A percentile compares a stretch with the other conserved stretches of the same genome.
Evolutionary conservation across 2,329 filamentous ascomycete species (phyloP).

Genomic region (Aspergillus ruber): DNA sequence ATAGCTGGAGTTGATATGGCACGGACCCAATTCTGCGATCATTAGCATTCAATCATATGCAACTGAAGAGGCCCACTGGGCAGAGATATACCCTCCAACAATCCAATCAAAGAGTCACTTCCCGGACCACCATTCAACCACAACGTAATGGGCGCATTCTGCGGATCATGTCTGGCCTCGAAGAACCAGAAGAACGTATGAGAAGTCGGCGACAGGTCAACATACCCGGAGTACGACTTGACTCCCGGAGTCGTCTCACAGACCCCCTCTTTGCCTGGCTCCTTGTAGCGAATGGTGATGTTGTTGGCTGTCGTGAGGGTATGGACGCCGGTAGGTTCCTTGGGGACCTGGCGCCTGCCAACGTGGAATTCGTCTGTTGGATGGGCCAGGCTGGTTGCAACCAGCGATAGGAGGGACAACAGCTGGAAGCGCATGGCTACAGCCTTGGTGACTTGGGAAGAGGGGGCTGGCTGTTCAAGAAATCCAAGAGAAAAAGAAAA

Average conservation of each 20-base stretch:
- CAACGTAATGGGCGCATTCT: slow-evolving; percentile 36
- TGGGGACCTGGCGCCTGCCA: slow-evolving; percentile 27
- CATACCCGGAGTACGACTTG: slow-evolving; percentile 52
- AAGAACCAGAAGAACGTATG: slow-evolving; percentile 54
- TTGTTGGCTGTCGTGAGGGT: slow-evolving; percentile 36
- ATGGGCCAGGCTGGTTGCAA: slow-evolving; percentile 7
- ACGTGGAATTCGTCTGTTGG: slow-evolving; percentile 4
- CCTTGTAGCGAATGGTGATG: slow-evolving; percentile 53
- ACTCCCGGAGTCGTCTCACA: slow-evolving; percentile 52
- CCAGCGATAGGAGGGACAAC: slow-evolving; percentile 16
- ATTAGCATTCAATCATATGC: not conserved
- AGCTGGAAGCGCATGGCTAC: not conserved
- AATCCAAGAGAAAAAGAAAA: no score
- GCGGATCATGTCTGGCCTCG: slow-evolving; percentile 47
- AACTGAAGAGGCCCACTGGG: not conserved
- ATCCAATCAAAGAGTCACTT: slow-evolving; percentile 36
- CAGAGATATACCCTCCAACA: slow-evolving; percentile 30
- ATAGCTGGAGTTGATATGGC: slow-evolving; percentile 39
- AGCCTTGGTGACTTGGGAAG: no score
- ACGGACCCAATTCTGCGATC: slow-evolving; percentile 35
- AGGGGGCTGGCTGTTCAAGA: no score
- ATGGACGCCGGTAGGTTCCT: slow-evolving; percentile 32
- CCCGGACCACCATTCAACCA: slow-evolving; percentile 41
- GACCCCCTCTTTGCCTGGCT: slow-evolving; percentile 45
- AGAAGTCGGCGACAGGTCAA: slow-evolving; percentile 46